Base-by-base conservation (phyloP, 495 filamentous ascomycete genomes). In the Penicillium ucsense region DNA sequence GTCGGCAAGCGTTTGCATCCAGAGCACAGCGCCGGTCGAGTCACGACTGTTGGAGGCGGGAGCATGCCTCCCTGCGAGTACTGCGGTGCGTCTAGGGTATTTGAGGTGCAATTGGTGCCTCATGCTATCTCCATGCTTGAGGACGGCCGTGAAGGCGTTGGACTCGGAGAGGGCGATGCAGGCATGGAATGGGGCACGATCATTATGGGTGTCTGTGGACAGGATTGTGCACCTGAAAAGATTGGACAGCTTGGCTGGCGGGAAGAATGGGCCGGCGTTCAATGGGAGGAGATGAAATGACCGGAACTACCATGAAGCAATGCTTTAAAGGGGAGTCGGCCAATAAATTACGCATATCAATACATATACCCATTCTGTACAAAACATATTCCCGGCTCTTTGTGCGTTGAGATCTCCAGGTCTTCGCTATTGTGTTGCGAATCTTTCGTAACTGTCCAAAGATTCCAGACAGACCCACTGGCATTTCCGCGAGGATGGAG, bases 181-280 rank as follows among this genome's bases (percentile, higher is more conserved):
- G 92, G 94, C 0, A 96, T 99, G 92, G 92, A 99, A 55, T 99
- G 92, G 92, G 94, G 94, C 0, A 95, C 86, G 9, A 75, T 99
- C n/a, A 79, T 97, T 38, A 62, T 96, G n/a, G 88, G 80, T 0
- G 89, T 94, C 20, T 99, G 92, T 65, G 68, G 64, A 38, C 70
- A 61, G 55, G 82, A 91, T 59, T 94, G 88, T 65, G 73, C 68
- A 38, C 74, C 78, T 1, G 60, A 67, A 45, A 68, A 71, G 10
- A 64, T 79, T 36, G 65, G 68, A 4, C 60, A 65, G 35, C 71
- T 76, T 20, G 86, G 79, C 1, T 96, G 89, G 69, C 54, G 89
- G 36, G 94, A 96, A 70, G 92, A 98, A 67, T 96, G 94, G 91
- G 83, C 78, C 12, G 91, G 92, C 6, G 92, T 96, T 59, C 92